Evolutionary conservation across 805 yeast genomes (phyloP), one percentile per base, ranked within the genome.

Genomic region (Naumovozyma baii): DNA sequence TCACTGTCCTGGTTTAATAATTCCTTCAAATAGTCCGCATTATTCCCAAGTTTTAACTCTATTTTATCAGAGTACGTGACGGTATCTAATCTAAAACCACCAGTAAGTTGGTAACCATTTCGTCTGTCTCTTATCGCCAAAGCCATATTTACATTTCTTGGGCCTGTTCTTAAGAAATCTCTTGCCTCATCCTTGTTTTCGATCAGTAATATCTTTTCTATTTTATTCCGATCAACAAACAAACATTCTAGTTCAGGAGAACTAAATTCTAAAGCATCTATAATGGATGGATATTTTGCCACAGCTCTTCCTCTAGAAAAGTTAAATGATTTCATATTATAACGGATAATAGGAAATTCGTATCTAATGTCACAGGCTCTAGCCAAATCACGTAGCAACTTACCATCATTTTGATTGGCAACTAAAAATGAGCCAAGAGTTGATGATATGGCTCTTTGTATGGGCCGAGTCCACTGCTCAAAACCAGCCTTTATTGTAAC

Each of bases 381-480:
- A 50, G 67, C 49, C 19, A 68, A 45, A 0, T 53, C 46, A 12
- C 66, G 62, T 37, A 80, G 51, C 1, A 59, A 50, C 9, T 57
- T 55, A 33, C 78, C 68, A 54, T 90, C 97, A 20, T 68, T 67
- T 34, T 67, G 72, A 51, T 73, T 74, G 28, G 74, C 68, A 1
- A 85, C 95, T 28, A 83, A 66, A 59, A 85, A 86, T 0, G 85
- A 67, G 31, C 69, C 75, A 7, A 83, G 57, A 0, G 74, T 59
- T 8, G 63, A 59, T 2, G 68, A 68, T 22, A 86, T 55, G 1
- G 67, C 53, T 0, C 74, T 58, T 49, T 84, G 94, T 5, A 88
- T 54, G 3, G 81, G 58, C 18, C 70, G 71, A 4, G 70, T 61
- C 86, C 86, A 88, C 32, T 51, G 46, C 16, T 67, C 61, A 49